phyloP scores from a whole-genome alignment of 768 basidiomycete genomes.

The Boletus rubescentipes region DNA sequence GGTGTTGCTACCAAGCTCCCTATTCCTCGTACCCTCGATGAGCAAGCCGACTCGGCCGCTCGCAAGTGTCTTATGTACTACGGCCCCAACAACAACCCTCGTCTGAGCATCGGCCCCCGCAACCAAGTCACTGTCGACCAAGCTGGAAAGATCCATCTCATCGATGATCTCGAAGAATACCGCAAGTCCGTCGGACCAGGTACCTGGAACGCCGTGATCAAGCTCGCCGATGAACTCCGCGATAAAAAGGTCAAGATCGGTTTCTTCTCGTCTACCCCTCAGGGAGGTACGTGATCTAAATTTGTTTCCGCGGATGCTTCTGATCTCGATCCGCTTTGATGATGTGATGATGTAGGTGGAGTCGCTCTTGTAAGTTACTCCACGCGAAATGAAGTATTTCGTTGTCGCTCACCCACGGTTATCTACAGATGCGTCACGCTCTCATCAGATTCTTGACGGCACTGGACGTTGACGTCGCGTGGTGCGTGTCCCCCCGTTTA shows the following conservation, averaged over 20 bases:
- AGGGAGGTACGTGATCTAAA: constrained; percentile 63
- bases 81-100: constrained; percentile 81
- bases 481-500: constrained; percentile 48
- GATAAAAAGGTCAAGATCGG: constrained; percentile 87
- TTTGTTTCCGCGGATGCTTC: constrained; percentile 7
- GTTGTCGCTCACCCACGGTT: constrained; percentile 16
- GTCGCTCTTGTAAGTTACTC: constrained; percentile 76
- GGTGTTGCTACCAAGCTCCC: constrained; percentile 60
- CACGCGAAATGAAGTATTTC: constrained; percentile 14
- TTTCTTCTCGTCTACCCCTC: constrained; percentile 94
- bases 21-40: constrained; percentile 74
- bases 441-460: constrained; percentile 81
- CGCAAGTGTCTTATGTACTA: constrained; percentile 84
- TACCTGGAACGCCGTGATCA: constrained; percentile 80
- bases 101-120: constrained; percentile 75
- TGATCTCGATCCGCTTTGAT: constrained; percentile 22
- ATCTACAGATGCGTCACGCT: constrained; percentile 83
- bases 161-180: constrained; percentile 81
- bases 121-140: constrained; percentile 90
- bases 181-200: constrained; percentile 66
- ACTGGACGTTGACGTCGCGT: constrained; percentile 78
- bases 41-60: constrained; percentile 84
- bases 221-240: constrained; percentile 80
- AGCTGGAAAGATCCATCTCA: constrained; percentile 79
- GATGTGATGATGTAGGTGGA: constrained; percentile 57